A percentile compares a stretch with the other conserved stretches of the same genome.
Conservation (phyloP, 805 yeast genomes). For the Starmerella vaccinii region DNA sequence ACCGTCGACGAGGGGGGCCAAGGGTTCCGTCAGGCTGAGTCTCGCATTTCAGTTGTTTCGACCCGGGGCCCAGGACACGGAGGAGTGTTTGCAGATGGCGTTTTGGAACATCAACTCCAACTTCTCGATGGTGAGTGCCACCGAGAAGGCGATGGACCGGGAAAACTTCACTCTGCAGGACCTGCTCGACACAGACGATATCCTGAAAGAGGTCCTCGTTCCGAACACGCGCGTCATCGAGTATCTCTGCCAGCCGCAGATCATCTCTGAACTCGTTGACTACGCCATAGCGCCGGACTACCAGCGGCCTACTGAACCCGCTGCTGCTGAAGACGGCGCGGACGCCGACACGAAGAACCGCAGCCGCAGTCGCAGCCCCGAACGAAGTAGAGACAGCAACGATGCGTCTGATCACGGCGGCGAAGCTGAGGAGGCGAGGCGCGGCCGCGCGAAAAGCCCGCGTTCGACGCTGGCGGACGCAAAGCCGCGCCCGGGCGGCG, state of each 20-base stretch:
- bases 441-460: not conserved
- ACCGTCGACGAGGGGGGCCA: not conserved
- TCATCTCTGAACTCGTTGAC: constrained; percentile 56
- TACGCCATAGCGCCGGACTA: constrained; percentile 37
- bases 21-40: constrained; percentile 1
- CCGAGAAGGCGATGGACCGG: constrained; percentile 40
- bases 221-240: constrained; percentile 69
- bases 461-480: not conserved
- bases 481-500: not conserved
- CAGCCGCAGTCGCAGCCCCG: not conserved
- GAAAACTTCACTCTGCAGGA: constrained; percentile 39
- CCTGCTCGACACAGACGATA: constrained; percentile 62
- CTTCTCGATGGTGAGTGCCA: constrained; percentile 23
- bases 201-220: constrained; percentile 60
- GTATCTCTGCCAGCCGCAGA: constrained; percentile 67
- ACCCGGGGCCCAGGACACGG: constrained; percentile 1
- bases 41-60: not conserved
- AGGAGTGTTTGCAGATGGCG: constrained; percentile 31
- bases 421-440: not conserved
- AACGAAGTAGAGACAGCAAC: not conserved
- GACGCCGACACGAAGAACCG: not conserved
- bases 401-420: too few relatives aligned
- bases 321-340: not conserved
- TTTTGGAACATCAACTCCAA: constrained; percentile 44
- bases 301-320: not conserved